A percentile compares a stretch with the other conserved stretches of the same genome.
These are phyloP conservation scores for Candida krabiensis DNA, from an alignment of 805 yeast genomes.

Conservation along the genomic window DNA sequence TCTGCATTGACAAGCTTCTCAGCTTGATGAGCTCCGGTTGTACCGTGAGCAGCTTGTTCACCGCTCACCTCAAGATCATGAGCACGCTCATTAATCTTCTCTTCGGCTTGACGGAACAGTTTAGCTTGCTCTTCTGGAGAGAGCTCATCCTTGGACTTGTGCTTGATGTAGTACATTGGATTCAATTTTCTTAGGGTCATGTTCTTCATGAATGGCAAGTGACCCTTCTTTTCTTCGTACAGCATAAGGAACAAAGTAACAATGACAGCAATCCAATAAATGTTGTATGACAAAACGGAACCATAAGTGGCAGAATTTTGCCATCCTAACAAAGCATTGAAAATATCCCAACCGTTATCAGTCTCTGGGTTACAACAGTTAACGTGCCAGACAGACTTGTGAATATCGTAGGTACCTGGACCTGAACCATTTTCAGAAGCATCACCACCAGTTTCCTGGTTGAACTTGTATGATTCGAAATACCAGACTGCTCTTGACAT, in stretches of 20 bases:
- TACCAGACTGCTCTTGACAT: constrained; percentile 93
- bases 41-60: neutral
- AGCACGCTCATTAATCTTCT: constrained; percentile 25
- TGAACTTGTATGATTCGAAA: constrained; percentile 70
- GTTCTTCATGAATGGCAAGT: constrained; percentile 65
- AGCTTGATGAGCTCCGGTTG: constrained; percentile 1
- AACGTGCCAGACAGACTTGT: constrained; percentile 87
- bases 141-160: constrained; percentile 61
- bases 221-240: constrained; percentile 82
- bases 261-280: constrained; percentile 80
- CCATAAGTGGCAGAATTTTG: constrained; percentile 95
- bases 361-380: constrained; percentile 95
- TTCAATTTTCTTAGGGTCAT: constrained; percentile 52
- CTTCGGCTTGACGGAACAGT: constrained; percentile 47
- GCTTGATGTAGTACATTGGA: constrained; percentile 73
- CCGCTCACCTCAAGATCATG: neutral
- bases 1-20: neutral
- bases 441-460: constrained; percentile 82
- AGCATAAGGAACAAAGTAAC: constrained; percentile 58
- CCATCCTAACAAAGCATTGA: constrained; percentile 95
- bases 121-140: constrained; percentile 50
- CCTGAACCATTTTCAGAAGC: constrained; percentile 92
- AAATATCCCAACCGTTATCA: constrained; percentile 95
- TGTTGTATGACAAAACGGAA: constrained; percentile 82
- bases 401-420: constrained; percentile 89